Conservation (phyloP, 805 yeast species). For the Lachancea meyersii region DNA sequence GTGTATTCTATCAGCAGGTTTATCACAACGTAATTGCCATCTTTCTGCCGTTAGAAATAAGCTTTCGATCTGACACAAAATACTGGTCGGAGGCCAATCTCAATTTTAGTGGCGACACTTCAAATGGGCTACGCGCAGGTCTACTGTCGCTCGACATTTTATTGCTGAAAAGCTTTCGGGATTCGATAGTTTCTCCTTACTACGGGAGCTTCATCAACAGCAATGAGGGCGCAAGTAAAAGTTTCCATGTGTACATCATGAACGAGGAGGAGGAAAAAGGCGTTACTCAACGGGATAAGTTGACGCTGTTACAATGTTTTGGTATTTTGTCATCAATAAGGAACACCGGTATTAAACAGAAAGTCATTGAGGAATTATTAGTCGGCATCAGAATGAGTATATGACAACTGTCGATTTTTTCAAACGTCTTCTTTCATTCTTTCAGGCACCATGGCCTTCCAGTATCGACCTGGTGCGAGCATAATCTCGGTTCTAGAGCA, state of each 20-base stretch:
- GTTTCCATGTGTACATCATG: constrained; percentile 31
- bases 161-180: constrained; percentile 44
- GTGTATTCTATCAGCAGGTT: constrained; percentile 46
- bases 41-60: constrained; percentile 46
- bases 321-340: constrained; percentile 49
- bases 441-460: constrained; percentile 78
- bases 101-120: background rate
- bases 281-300: constrained; percentile 37
- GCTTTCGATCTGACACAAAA: constrained; percentile 19
- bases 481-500: constrained; percentile 66
- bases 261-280: constrained; percentile 37
- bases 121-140: constrained; percentile 1
- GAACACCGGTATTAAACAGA: constrained; percentile 50
- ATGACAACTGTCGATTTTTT: too few relatives aligned
- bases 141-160: constrained; percentile 34
- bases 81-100: constrained; percentile 27
- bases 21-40: constrained; percentile 56
- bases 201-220: constrained; percentile 38
- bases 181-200: constrained; percentile 46
- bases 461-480: constrained; percentile 59
- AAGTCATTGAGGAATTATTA: constrained; percentile 49
- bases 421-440: too few relatives aligned
- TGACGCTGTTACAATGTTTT: constrained; percentile 53
- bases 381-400: constrained; percentile 33
- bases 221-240: constrained; percentile 29